Conservation (phyloP, 177 flowering plant species). For the Vitis hybrid region DNA sequence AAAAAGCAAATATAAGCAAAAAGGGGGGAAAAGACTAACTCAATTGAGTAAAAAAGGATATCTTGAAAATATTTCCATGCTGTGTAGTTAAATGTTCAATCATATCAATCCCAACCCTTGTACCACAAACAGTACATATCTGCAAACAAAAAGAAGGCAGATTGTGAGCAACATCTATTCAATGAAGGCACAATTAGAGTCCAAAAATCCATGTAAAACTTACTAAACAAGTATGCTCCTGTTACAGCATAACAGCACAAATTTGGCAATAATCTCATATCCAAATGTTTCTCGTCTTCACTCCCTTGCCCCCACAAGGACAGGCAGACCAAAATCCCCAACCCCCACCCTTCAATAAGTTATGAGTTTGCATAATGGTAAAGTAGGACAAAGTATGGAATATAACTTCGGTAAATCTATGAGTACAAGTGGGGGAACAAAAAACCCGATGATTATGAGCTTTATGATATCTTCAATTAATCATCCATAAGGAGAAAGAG, state of each 20-base stretch:
- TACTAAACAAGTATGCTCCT: background rate
- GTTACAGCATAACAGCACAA: background rate
- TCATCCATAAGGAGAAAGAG: too few species aligned
- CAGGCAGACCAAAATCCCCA: too few species aligned
- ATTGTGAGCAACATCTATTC: constrained; percentile 8
- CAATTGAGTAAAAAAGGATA: constrained; percentile 39
- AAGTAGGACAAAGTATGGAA: too few species aligned
- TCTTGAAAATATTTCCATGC: constrained; percentile 40
- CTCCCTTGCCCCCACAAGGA: too few species aligned
- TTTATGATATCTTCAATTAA: too few species aligned
- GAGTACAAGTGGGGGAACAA: too few species aligned
- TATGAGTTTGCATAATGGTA: too few species aligned
- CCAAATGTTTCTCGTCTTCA: too few species aligned
- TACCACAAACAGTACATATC: constrained; percentile 54
- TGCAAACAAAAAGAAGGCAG: constrained; percentile 22
- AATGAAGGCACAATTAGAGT: background rate
- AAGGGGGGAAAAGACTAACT: background rate
- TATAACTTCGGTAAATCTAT: too few species aligned
- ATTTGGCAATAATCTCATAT: background rate
- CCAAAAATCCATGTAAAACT: background rate
- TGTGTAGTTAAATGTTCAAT: constrained; percentile 45
- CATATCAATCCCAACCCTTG: constrained; percentile 39
- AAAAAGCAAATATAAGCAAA: background rate
- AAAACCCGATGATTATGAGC: too few species aligned
- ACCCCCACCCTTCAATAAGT: too few species aligned